Base-by-base conservation (phyloP, 2,329 filamentous ascomycete species). In the Scedosporium aurantiacum region DNA sequence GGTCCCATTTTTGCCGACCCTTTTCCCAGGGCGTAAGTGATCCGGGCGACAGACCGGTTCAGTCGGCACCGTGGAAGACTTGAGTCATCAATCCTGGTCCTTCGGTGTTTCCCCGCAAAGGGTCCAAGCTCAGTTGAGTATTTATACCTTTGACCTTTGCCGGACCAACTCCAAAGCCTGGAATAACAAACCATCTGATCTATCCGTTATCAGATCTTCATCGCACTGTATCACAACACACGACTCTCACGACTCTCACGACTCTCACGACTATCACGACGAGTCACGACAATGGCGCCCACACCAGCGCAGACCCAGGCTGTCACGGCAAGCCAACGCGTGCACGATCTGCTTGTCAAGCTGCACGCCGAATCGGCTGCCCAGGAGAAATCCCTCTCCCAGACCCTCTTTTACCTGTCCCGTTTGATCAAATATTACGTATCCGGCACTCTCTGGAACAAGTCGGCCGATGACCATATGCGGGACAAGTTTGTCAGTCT, bases 401-500 rank as follows among this genome's bases (percentile, higher is more conserved):
- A 71, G 25, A 65, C 28, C 0, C 63, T 66, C 59, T 71, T 70
- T 58, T 71, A 71, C 52, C 27, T 70, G 21, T 63, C 61, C 27
- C 64, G 64, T 4, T 57, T 69, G 6, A 58, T 65, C 21, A 59
- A 63, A 47, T 65, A 68, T 57, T 68, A 68, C 60, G n/a, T 72
- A 5, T 47, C 41, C 1, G 79, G 76, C 0, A 75, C 65, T 4
- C 18, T 41, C 14, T 61, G 60, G 60, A 25, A n/a, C 32, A 8
- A 40, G 25, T 16, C 54, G 5, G 59, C 47, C 12, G 59, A 60
- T 21, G 28, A 60, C 37, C 59, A 60, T 40, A 60, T 60, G 59
- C 74, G 70, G 5, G 80, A 84, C 67, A 82, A 82, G 66, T 85
- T 85, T 67, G 79, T 86, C 60, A 81, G 81, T 0, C 73, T 87